Base-by-base conservation (phyloP, 2,329 filamentous ascomycete genomes). In the Talaromyces sp. region DNA sequence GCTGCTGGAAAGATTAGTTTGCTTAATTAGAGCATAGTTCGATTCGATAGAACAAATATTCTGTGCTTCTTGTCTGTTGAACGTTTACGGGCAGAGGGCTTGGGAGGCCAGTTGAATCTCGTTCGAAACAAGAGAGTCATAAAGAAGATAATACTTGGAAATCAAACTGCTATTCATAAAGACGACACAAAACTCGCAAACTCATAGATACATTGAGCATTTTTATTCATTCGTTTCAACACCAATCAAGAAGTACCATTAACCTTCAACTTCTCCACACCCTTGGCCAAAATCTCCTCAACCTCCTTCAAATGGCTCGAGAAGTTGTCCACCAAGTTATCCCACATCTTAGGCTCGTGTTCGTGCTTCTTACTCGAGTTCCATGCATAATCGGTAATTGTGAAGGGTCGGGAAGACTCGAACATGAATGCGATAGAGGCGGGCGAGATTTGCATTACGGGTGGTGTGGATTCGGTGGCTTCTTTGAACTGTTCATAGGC, bases 261-360 rank as follows among this genome's bases (percentile, higher is more conserved):
- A 22, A 47, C 27, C 41, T 62, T 22, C 19, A 70, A 47, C 47
- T 62, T 68, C 61, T 72, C 68, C 1, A 66, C 68, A 61, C 70
- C 74, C 63, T 76, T 74, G 0, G 72, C 73, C 66, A 84, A 64
- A 61, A 83, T 77, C 68, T 76, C 78, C 61, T 83, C 78, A 11
- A 84, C 75, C 68, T 83, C 82, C 31, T 82, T 77, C 22, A 76
- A 74, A 67, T 84, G 79, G 56, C 70, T 74, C 0, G 78, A 80
- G 66, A 85, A 85, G 68, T 84, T 83, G 69, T 84, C 83, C 1
- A 85, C 81, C 9, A 85, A 73, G 61, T 79, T 75, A 71, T 86
- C 83, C 83, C 83, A 85, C 83, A 85, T 82, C 69, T 78, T 81
- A 0, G 80, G 79, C 62, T 83, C 80, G 64, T 82, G 81, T 67